Base-by-base conservation (phyloP, 805 yeast genomes). In the Kluyveromyces nonfermentans region DNA sequence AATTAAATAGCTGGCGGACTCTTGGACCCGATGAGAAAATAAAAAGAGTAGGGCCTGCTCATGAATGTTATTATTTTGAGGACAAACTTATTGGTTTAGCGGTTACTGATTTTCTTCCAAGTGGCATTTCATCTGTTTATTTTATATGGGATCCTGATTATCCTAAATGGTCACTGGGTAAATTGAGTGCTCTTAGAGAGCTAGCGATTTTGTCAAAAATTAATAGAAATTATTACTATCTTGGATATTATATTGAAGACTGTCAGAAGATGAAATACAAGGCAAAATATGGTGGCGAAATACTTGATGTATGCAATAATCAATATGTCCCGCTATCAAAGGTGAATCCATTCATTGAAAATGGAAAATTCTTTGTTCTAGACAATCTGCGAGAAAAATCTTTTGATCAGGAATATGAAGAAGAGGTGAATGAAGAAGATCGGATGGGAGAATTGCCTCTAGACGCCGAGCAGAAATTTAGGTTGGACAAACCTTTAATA, bases 121-220 rank as follows among this genome's bases (percentile, higher is more conserved):
- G 75, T 20, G 82, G 85, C 0, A 60, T 89, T 0, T 86, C 96
- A 0, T 80, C 95, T 0, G 89, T 89, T 1, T 88, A 89, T 59
- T 84, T 89, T 57, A 77, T 88, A 10, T 86, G 93, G 85, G 89
- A 87, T 56, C 93, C 94, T 0, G 89, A 79, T 43, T 82, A 71
- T 56, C 78, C 80, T 4, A 70, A 75, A 41, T 64, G 80, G 51
- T 81, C 85, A 0, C 60, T 88, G 25, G 97, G 97, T 0, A 85
- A 85, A 20, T 58, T 88, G 1, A 79, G 88, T 47, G 90, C 85
- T 0, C 54, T 87, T 21, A 63, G 84, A 33, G 97, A 88, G 55
- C 64, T 85, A 33, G 69, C 75, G 1, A 56, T 85, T 59, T 59
- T 72, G 35, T 63, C 77, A 33, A 65, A 68, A 7, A 45, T 63